Conservation (phyloP, 176 grass and related monocot species). For the Areca catechu region DNA sequence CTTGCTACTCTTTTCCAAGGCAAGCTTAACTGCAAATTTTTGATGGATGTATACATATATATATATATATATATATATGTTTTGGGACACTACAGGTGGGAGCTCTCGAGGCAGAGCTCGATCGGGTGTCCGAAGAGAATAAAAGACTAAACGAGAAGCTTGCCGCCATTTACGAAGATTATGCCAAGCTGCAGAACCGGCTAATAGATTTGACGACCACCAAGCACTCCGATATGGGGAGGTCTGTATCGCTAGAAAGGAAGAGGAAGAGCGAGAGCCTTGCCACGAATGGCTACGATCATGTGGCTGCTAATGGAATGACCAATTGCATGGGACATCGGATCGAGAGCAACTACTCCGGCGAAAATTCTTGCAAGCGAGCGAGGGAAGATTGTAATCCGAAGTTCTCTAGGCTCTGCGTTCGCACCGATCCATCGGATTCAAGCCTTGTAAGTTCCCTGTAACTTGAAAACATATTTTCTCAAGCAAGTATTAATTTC, state of each 20-base stretch:
- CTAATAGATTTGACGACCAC: not conserved
- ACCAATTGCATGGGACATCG: not conserved
- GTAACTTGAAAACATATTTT: not conserved
- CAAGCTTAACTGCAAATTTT: too few species aligned
- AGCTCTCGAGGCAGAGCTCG: slow-evolving; percentile 8
- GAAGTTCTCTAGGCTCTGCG: slow-evolving; percentile 32
- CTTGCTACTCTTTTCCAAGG: too few species aligned
- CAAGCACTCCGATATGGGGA: not conserved
- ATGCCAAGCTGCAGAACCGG: not conserved
- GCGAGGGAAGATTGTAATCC: slow-evolving; percentile 29
- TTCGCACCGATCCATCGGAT: slow-evolving; percentile 55
- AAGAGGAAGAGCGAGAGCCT: slow-evolving; percentile 13
- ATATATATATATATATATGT: too few species aligned
- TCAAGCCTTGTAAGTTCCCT: slow-evolving; percentile 47
- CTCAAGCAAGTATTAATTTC: too few species aligned
- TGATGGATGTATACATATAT: too few species aligned
- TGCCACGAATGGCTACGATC: not conserved
- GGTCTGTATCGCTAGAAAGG: not conserved
- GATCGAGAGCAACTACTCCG: slow-evolving; percentile 38
- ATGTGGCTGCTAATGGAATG: not conserved
- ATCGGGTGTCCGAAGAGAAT: slow-evolving; percentile 15
- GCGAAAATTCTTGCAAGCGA: slow-evolving; percentile 31
- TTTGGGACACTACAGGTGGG: not conserved
- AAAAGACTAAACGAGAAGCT: slow-evolving; percentile 9
- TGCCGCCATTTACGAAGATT: not conserved